Conservation (phyloP, 1,284 basidiomycete species). For the Leccinum fuscescens region DNA sequence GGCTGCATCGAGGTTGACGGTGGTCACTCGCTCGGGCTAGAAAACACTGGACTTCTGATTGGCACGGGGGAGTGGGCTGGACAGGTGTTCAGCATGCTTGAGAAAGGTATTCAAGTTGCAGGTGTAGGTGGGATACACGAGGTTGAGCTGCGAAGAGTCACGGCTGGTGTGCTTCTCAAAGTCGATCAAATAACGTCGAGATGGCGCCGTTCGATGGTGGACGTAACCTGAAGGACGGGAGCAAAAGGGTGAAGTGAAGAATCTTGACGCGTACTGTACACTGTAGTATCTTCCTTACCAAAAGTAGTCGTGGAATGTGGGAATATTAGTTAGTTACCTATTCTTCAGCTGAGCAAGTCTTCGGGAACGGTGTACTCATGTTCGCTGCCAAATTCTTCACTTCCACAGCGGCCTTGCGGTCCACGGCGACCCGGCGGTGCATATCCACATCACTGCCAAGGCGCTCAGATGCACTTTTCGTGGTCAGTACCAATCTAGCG, state of each 20-base stretch:
- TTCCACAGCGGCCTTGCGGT: constrained; percentile 17
- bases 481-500: constrained; percentile 38
- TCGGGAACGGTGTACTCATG: constrained; percentile 18
- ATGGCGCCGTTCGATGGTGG: constrained; percentile 75
- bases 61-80: constrained; percentile 81
- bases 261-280: neutral
- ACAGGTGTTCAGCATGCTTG: constrained; percentile 63
- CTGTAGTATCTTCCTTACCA: no score
- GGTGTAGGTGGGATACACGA: constrained; percentile 70
- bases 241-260: neutral
- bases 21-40: constrained; percentile 73
- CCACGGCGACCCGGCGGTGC: constrained; percentile 28
- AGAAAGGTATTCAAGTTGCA: constrained; percentile 58
- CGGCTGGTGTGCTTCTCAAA: constrained; percentile 80
- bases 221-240: constrained; percentile 20
- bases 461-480: constrained; percentile 53
- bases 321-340: constrained; percentile 11
- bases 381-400: constrained; percentile 18
- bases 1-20: constrained; percentile 72
- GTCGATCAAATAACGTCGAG: constrained; percentile 72
- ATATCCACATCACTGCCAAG: constrained; percentile 40
- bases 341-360: neutral
- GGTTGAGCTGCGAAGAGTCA: constrained; percentile 58
- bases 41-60: constrained; percentile 70
- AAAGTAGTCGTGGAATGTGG: constrained; percentile 6